Percentiles rank a stretch among this genome's conserved stretches.
Conservation (phyloP, 2,329 filamentous ascomycete species). For the Scedosporium boydii region DNA sequence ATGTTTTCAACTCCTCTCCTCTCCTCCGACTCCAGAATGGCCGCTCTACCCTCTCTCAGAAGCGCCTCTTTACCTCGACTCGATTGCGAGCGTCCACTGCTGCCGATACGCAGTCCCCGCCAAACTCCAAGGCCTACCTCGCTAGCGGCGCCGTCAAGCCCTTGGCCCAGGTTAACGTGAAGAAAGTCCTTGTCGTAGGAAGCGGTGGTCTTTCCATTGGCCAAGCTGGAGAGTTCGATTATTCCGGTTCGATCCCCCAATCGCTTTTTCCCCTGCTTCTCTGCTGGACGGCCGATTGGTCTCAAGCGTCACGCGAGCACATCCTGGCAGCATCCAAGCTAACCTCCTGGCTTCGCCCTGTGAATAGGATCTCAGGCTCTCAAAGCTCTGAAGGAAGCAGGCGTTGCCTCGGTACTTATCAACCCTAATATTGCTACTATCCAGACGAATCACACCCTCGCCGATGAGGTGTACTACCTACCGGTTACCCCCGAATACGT, state of each 20-base stretch:
- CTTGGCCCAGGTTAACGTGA: constrained; percentile 73
- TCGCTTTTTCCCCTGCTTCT: neutral
- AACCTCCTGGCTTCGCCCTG: constrained; percentile 6
- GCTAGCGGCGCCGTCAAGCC: constrained; percentile 80
- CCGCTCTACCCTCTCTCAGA: constrained; percentile 25
- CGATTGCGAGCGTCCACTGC: constrained; percentile 31
- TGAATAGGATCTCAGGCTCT: constrained; percentile 79
- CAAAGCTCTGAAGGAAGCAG: constrained; percentile 93
- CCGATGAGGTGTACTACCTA: constrained; percentile 96
- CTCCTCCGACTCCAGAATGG: constrained; percentile 11
- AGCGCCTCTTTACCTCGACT: constrained; percentile 39
- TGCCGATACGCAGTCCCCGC: constrained; percentile 53
- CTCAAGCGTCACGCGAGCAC: constrained; percentile 5
- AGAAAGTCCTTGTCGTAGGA: constrained; percentile 95
- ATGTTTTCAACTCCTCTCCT: neutral
- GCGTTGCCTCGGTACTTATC: constrained; percentile 82
- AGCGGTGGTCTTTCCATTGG: constrained; percentile 93
- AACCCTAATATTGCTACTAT: constrained; percentile 99
- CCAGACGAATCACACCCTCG: constrained; percentile 91
- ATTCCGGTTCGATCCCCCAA: constrained; percentile 63
- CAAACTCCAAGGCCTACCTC: constrained; percentile 78
- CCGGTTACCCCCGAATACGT: constrained; percentile 97
- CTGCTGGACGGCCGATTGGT: neutral
- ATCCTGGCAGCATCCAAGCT: constrained; percentile 11
- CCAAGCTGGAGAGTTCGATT: constrained; percentile 96